phyloP scores from a whole-genome alignment of 768 basidiomycete species.

The Podaxis sp. region DNA sequence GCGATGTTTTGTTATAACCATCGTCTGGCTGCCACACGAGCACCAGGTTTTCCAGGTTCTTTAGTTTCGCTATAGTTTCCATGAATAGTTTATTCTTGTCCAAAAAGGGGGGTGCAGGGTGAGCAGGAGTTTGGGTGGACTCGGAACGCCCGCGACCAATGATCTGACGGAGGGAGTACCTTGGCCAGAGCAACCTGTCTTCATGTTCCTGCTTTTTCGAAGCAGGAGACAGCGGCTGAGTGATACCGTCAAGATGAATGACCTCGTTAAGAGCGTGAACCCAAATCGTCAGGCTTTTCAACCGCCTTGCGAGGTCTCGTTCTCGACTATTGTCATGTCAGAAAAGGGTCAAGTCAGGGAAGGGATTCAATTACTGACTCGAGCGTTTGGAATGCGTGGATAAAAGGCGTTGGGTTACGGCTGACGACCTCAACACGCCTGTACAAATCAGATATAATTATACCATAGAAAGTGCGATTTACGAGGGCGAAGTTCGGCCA shows the following conservation, averaged over 20 bases:
- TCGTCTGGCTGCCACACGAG: slow-evolving; percentile 1
- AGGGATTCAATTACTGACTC: neutral
- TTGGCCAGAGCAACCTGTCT: neutral
- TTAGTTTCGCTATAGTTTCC: neutral
- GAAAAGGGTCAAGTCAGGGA: neutral
- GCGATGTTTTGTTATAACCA: slow-evolving; percentile 3
- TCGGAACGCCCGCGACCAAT: neutral
- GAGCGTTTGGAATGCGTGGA: neutral
- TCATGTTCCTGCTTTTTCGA: neutral
- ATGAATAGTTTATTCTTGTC: neutral
- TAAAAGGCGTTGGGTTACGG: neutral
- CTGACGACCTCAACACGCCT: slow-evolving; percentile 2
- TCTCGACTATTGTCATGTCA: neutral
- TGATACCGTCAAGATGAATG: neutral
- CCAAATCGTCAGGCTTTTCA: slow-evolving; percentile 1
- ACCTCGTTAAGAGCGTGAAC: slow-evolving; percentile 6
- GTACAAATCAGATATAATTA: neutral
- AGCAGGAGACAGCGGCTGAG: neutral
- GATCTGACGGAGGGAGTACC: neutral
- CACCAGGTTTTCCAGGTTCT: neutral
- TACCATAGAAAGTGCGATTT: neutral
- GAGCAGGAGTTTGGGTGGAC: neutral
- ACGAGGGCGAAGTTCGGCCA: slow-evolving; percentile 2
- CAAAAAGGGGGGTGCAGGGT: neutral
- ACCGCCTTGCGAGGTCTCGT: neutral